Evolutionary conservation across 148 eudicot genomes (phyloP).

Genomic region (Diospyros kaki): DNA sequence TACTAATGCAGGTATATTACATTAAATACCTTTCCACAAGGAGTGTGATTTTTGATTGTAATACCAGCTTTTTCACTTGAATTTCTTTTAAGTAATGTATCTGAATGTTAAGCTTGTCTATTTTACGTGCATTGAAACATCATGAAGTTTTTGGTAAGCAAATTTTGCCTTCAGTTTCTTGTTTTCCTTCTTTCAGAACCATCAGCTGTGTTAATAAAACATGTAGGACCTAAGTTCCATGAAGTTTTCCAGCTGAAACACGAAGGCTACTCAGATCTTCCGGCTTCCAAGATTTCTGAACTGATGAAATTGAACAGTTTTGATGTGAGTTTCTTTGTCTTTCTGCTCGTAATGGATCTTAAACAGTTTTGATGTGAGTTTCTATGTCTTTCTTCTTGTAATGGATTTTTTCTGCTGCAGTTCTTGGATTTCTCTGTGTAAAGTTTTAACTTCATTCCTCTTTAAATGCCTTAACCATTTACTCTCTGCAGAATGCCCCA

Average conservation of each 20-base stretch:
- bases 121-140: background rate
- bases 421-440: background rate
- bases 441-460: slow-evolving; percentile 5
- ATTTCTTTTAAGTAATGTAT: background rate
- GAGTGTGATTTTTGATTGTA: background rate
- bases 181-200: slow-evolving; percentile 33
- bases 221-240: slow-evolving; percentile 60
- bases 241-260: slow-evolving; percentile 86
- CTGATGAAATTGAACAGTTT: slow-evolving; percentile 85
- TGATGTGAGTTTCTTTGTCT: slow-evolving; percentile 50
- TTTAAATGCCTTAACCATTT: slow-evolving; percentile 7
- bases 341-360: slow-evolving; percentile 13
- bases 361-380: slow-evolving; percentile 80
- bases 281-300: slow-evolving; percentile 73
- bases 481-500: slow-evolving; percentile 79
- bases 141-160: background rate
- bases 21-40: background rate
- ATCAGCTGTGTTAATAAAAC: slow-evolving; percentile 40
- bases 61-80: background rate
- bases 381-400: background rate
- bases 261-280: slow-evolving; percentile 64
- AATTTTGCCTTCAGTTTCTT: background rate
- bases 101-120: too few species aligned
- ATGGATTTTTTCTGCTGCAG: background rate
- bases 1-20: too few species aligned